Base-by-base conservation (phyloP, 2,329 filamentous ascomycete genomes). In the Colletotrichum coccodes region DNA sequence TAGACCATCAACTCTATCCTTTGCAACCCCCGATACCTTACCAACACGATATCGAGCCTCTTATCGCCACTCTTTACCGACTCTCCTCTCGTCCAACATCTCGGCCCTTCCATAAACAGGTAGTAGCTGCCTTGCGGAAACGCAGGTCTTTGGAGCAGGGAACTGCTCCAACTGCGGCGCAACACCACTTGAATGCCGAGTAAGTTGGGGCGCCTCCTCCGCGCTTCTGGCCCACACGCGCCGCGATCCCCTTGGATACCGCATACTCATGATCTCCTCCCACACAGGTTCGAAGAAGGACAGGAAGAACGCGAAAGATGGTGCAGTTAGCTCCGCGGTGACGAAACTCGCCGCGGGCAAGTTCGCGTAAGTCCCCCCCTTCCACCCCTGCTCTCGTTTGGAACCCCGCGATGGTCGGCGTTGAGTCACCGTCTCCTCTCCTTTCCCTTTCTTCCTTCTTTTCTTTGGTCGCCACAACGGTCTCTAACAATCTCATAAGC, bases 271-370 rank as follows among this genome's bases (percentile, higher is more conserved):
- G 18, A 32, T 26, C 14, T 26, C 42, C 52, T 60, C 26, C 16
- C 21, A 21, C n/a, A 28, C 68, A 83, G 81, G 77, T 76, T 79
- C 79, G 68, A 86, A 86, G 81, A 87, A 86, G 77, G 80, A 85
- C 75, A 85, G 80, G 78, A 88, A 86, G 80, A 79, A 87, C 85
- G 85, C 82, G 76, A 87, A 82, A 83, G 84, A 87, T 74, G 79
- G 79, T 75, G 83, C 84, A 73, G 85, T 87, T 74, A 81, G 84
- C 73, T 84, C 85, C 54, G 85, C 84, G 78, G 82, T 87, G 80
- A 86, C 83, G 71, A 86, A 83, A 75, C 84, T 87, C 73, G 81
- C 81, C 73, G 80, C 83, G 75, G 82, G 81, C 75, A 86, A 85
- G 78, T 84, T 86, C 79, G 79, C 81, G 85, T 87, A 81, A 73